A percentile compares a stretch with the other conserved stretches of the same genome.
Conservation (phyloP, 805 yeast species). For the Sugiyamaella americana region DNA sequence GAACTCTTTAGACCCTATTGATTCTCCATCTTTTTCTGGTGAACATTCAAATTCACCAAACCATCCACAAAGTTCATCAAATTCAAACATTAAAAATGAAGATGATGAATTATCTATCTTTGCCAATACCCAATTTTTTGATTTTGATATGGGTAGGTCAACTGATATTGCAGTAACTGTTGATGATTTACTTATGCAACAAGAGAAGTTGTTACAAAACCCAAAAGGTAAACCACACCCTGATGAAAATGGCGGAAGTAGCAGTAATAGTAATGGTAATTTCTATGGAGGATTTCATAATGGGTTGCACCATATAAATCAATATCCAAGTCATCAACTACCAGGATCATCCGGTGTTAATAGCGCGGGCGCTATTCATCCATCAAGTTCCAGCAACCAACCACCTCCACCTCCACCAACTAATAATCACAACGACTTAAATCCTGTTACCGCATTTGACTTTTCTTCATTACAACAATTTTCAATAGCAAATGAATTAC, state of each 20-base stretch:
- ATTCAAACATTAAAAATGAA: neutral
- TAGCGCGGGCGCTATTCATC: conserved; percentile 1
- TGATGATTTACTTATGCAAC: conserved; percentile 36
- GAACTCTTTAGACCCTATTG: conserved; percentile 30
- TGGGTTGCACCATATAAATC: neutral
- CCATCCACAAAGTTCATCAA: neutral
- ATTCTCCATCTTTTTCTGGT: conserved; percentile 10
- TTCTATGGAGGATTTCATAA: neutral
- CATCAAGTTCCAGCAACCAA: too few relatives aligned
- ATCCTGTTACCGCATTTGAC: conserved; percentile 19
- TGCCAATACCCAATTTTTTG: conserved; percentile 40
- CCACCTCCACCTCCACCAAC: neutral
- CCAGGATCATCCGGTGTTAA: neutral
- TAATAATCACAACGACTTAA: neutral
- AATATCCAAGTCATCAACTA: neutral
- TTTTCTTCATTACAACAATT: conserved; percentile 28
- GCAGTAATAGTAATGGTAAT: neutral
- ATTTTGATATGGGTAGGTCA: conserved; percentile 39
- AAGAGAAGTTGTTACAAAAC: conserved; percentile 33
- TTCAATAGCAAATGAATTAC: conserved; percentile 31
- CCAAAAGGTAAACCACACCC: conserved; percentile 10
- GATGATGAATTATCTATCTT: conserved; percentile 38
- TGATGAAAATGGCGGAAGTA: conserved; percentile 4
- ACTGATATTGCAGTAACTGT: conserved; percentile 38
- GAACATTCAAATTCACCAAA: neutral